A percentile compares a stretch with the other conserved stretches of the same genome.
phyloP scores from a whole-genome alignment of 108 stramenopile species.

The Cyclotella distinguenda region DNA sequence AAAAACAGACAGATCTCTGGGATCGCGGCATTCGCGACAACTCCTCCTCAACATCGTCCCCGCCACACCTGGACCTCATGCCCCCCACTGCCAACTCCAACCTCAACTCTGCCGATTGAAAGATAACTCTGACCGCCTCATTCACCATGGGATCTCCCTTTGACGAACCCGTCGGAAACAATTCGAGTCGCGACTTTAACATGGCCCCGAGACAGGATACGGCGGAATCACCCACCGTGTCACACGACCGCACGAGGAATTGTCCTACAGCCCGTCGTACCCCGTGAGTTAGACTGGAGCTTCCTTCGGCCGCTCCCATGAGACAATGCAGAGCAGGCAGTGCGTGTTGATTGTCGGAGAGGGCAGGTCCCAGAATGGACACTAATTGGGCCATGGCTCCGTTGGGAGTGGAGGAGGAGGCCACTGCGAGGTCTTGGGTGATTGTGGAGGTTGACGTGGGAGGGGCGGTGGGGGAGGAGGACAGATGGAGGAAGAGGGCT shows the following conservation, averaged over 20 bases:
- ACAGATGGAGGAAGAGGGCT: not conserved
- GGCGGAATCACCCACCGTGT: constrained; percentile 50
- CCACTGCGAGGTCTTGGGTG: constrained; percentile 27
- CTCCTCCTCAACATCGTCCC: constrained; percentile 50
- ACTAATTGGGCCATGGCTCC: constrained; percentile 46
- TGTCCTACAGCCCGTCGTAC: constrained; percentile 50
- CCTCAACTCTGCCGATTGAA: constrained; percentile 46
- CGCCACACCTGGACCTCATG: constrained; percentile 58
- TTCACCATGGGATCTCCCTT: not conserved
- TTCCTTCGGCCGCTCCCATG: constrained; percentile 47
- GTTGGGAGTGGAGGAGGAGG: constrained; percentile 39
- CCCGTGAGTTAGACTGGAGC: constrained; percentile 29
- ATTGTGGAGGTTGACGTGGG: constrained; percentile 12
- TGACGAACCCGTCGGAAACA: constrained; percentile 29
- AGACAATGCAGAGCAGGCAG: constrained; percentile 36
- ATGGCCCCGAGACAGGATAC: constrained; percentile 48
- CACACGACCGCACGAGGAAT: constrained; percentile 62
- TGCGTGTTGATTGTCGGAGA: not conserved
- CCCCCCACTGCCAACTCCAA: constrained; percentile 49
- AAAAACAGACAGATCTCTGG: constrained; percentile 73
- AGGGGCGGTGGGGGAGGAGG: not conserved
- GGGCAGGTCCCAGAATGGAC: constrained; percentile 33
- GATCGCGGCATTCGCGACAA: constrained; percentile 65
- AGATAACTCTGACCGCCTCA: constrained; percentile 30
- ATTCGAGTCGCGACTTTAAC: constrained; percentile 19